Evolutionary conservation across 1,284 basidiomycete species (phyloP).

Genomic region (Rhodotorula sp.): DNA sequence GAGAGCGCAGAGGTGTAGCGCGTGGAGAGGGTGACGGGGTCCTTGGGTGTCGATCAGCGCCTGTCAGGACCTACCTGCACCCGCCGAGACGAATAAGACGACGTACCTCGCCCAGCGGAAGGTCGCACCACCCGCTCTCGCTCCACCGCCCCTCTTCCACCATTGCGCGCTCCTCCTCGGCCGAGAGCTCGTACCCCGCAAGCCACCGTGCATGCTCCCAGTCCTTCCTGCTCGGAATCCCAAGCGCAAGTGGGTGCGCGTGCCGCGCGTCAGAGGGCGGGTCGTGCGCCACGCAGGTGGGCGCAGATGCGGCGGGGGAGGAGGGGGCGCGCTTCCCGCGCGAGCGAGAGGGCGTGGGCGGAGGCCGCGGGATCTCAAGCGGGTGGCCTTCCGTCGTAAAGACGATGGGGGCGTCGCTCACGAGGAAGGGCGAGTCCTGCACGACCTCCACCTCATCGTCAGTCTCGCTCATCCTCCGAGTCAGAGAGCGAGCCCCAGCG

Average conservation of each 20-base stretch:
- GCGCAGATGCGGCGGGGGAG: slow-evolving; percentile 9
- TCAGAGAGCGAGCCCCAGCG: not conserved
- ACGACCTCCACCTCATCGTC: too few relatives aligned
- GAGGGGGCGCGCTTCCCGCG: slow-evolving; percentile 8
- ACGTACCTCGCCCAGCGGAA: slow-evolving; percentile 39
- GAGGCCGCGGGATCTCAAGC: slow-evolving; percentile 60
- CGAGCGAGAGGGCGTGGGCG: not conserved
- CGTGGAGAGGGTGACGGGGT: not conserved
- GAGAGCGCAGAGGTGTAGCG: not conserved
- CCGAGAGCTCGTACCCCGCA: slow-evolving; percentile 7
- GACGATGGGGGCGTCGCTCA: slow-evolving; percentile 75
- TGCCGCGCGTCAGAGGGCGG: slow-evolving; percentile 13
- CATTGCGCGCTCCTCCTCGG: slow-evolving; percentile 25
- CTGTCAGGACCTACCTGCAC: not conserved
- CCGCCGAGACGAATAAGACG: not conserved
- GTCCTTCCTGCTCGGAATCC: slow-evolving; percentile 36
- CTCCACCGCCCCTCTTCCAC: slow-evolving; percentile 37
- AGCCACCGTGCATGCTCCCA: slow-evolving; percentile 44
- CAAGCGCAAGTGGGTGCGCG: slow-evolving; percentile 22
- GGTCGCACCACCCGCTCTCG: slow-evolving; percentile 38
- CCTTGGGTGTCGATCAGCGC: slow-evolving; percentile 1
- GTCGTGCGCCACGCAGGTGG: slow-evolving; percentile 33
- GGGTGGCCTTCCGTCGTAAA: slow-evolving; percentile 93
- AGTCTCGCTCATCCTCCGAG: rapidly evolving
- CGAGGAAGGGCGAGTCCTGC: slow-evolving; percentile 66